phyloP scores from a whole-genome alignment of 345 rosid species.

The Toxicodendron radicans region DNA sequence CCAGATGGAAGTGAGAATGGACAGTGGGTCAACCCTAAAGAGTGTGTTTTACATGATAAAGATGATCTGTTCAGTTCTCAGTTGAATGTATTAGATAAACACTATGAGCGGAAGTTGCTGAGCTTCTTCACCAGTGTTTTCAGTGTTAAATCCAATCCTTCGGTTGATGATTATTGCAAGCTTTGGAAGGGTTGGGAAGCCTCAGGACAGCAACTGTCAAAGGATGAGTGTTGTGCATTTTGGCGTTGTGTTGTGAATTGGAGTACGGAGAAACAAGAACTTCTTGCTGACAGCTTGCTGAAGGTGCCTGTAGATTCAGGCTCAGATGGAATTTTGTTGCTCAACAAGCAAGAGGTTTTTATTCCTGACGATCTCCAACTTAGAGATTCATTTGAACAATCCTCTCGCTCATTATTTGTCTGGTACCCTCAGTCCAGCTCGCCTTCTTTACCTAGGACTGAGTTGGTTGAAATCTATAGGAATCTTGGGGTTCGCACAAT shows the following conservation, averaged over 20 bases:
- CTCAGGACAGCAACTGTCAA: slow-evolving; percentile 30
- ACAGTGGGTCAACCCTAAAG: slow-evolving; percentile 48
- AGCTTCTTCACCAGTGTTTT: slow-evolving; percentile 41
- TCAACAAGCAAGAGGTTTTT: slow-evolving; percentile 46
- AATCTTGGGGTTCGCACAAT: slow-evolving; percentile 62
- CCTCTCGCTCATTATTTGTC: slow-evolving; percentile 44
- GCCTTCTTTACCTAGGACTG: slow-evolving; percentile 37
- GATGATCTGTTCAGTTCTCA: slow-evolving; percentile 47
- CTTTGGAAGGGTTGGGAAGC: slow-evolving; percentile 76
- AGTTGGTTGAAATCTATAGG: slow-evolving; percentile 45
- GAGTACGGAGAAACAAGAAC: slow-evolving; percentile 18
- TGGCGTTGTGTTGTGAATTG: slow-evolving; percentile 43
- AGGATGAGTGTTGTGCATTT: slow-evolving; percentile 58
- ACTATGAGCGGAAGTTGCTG: slow-evolving; percentile 33
- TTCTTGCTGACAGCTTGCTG: slow-evolving; percentile 35
- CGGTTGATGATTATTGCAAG: slow-evolving; percentile 48
- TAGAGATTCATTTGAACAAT: slow-evolving; percentile 42
- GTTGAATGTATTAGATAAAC: slow-evolving; percentile 49
- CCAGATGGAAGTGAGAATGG: slow-evolving; percentile 39
- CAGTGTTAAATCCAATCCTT: slow-evolving; percentile 42
- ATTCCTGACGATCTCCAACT: slow-evolving; percentile 72
- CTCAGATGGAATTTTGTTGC: slow-evolving; percentile 36
- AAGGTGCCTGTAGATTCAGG: slow-evolving; percentile 52
- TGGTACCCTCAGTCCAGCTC: slow-evolving; percentile 68
- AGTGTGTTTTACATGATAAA: slow-evolving; percentile 50